These are phyloP conservation scores for Solanum chmielewskii DNA, from an alignment of 257 asterid genomes.

Conservation along the genomic window DNA sequence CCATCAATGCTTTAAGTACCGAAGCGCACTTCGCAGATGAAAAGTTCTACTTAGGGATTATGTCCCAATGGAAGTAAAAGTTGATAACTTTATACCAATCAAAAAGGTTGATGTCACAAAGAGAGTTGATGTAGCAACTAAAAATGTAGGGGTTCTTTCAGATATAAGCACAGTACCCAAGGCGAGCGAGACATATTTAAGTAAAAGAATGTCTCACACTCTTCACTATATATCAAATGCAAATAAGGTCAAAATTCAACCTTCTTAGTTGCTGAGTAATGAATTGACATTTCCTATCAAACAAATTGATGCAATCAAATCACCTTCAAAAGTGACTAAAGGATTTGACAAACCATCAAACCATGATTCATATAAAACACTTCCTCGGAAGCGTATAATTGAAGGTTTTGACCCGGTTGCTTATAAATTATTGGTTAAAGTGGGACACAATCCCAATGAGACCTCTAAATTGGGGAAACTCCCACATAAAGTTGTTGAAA, in stretches of 20 bases:
- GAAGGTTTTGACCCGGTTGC: background rate
- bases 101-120: too few relatives aligned
- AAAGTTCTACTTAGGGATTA: background rate
- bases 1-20: background rate
- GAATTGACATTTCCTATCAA: background rate
- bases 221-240: background rate
- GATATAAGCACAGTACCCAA: background rate
- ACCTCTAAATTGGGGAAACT: too few relatives aligned
- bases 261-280: background rate
- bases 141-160: background rate
- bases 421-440: too few relatives aligned
- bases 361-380: background rate
- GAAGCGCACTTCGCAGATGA: background rate
- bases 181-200: background rate
- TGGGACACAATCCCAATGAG: too few relatives aligned
- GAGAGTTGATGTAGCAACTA: background rate
- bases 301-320: background rate
- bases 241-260: background rate
- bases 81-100: background rate
- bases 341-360: background rate
- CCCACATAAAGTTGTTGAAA: background rate
- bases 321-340: background rate
- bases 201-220: background rate
- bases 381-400: too few relatives aligned
- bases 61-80: background rate